Base-by-base conservation (phyloP, 2,329 filamentous ascomycete genomes). In the Penicillium sp. region DNA sequence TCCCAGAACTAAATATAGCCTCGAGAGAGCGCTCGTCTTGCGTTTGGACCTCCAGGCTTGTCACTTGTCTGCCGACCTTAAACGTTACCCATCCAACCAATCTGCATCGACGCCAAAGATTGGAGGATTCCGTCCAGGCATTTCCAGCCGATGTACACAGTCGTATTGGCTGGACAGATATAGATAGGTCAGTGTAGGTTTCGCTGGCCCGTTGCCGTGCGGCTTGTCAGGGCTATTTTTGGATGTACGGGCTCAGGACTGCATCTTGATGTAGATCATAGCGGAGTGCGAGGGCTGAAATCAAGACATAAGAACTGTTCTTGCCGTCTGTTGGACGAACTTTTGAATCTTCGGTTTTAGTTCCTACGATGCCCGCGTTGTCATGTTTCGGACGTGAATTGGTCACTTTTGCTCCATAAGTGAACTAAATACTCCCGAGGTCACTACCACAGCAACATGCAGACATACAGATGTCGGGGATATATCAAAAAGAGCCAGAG, bases 1-100 rank as follows among this genome's bases (percentile, higher is more conserved):
- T 14, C 18, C 27, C 39, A 34, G 14, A 49, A 48, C 56, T 50
- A 59, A 59, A 58, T 58, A 59, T 57, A 59, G 39, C 27, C 22
- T 29, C 14, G 7, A 12, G n/a, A n/a, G n/a, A n/a, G n/a, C n/a
- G n/a, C 33, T 25, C 25, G n/a, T 16, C n/a, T 19, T 28, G 11
- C 27, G 12, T 49, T 50, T 48, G 42, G 41, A 41, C 45, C 47
- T 36, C 35, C 46, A 9, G 19, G 25, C n/a, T n/a, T n/a, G n/a
- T n/a, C n/a, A n/a, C n/a, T n/a, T n/a, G n/a, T n/a, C n/a, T n/a
- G n/a, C n/a, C n/a, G n/a, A n/a, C n/a, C n/a, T n/a, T n/a, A n/a
- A n/a, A 58, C 55, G 38, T 28, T 31, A 28, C 29, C n/a, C 10
- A 18, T 10, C 41, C 29, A n/a, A 16, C 55, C 55, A 59, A 56